A percentile compares a stretch with the other conserved stretches of the same genome.
These are phyloP conservation scores for Diaporthe citri DNA, from an alignment of 2,329 filamentous ascomycete species.

Conservation along the genomic window DNA sequence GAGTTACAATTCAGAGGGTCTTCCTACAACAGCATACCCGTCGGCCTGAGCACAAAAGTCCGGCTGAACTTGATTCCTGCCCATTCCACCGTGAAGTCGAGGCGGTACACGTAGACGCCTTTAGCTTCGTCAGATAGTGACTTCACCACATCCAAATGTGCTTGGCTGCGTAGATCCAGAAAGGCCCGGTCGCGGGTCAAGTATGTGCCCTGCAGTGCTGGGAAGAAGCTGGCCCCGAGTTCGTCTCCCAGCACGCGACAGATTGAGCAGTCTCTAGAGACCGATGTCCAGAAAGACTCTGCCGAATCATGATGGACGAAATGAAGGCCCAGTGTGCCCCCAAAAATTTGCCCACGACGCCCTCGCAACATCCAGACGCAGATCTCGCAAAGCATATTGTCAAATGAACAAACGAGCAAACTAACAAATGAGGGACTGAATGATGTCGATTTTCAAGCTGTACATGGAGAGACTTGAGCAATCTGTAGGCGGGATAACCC, in stretches of 20 bases:
- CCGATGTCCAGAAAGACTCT: slow-evolving; percentile 12
- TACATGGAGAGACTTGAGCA: not conserved
- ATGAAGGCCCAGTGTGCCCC: slow-evolving; percentile 16
- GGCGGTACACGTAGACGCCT: not conserved
- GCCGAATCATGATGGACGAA: slow-evolving; percentile 26
- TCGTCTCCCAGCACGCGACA: slow-evolving; percentile 15
- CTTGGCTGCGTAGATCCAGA: slow-evolving; percentile 1
- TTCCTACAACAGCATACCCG: not conserved
- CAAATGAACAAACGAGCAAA: not conserved
- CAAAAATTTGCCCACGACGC: slow-evolving; percentile 17
- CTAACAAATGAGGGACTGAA: not conserved
- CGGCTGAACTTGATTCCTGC: not conserved
- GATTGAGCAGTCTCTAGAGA: slow-evolving; percentile 17
- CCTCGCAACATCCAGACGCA: slow-evolving; percentile 23
- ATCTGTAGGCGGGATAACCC: not conserved
- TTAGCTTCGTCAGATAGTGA: not conserved
- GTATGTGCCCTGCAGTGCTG: not conserved
- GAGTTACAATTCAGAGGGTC: too few species aligned
- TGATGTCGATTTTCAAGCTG: not conserved
- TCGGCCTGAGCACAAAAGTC: slow-evolving; percentile 16
- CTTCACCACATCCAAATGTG: not conserved
- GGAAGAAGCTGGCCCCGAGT: not conserved
- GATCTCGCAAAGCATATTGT: slow-evolving; percentile 22
- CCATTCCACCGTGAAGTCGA: slow-evolving; percentile 6
- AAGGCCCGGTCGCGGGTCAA: not conserved